A percentile compares a stretch with the other conserved stretches of the same genome.
phyloP scores from a whole-genome alignment of 1,284 basidiomycete genomes.

The Ustilago trichophora region DNA sequence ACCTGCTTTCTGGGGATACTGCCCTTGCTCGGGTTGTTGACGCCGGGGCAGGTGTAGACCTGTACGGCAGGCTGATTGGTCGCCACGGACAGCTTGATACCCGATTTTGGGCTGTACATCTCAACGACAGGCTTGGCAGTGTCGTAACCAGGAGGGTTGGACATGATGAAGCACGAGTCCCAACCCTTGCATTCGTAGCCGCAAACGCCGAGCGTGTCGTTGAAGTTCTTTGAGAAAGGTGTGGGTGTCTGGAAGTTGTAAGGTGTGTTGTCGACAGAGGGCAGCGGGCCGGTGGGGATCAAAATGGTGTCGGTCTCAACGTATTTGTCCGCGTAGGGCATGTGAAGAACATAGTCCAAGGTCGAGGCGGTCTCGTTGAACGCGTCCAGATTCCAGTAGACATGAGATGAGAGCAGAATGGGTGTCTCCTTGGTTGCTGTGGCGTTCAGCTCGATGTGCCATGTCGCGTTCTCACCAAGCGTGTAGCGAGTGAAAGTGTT shows the following conservation, averaged over 20 bases:
- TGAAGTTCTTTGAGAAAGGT: slow-evolving; percentile 47
- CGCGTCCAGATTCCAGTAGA: slow-evolving; percentile 62
- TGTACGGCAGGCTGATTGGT: slow-evolving; percentile 57
- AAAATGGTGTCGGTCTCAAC: slow-evolving; percentile 49
- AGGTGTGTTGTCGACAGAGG: slow-evolving; percentile 42
- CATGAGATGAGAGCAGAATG: slow-evolving; percentile 61
- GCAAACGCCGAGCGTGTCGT: slow-evolving; percentile 53
- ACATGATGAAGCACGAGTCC: slow-evolving; percentile 59
- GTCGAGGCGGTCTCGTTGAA: slow-evolving; percentile 43
- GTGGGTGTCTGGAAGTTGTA: slow-evolving; percentile 51
- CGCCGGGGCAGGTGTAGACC: slow-evolving; percentile 54
- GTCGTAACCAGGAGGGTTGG: slow-evolving; percentile 49
- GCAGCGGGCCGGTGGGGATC: slow-evolving; percentile 53
- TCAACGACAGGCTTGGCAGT: slow-evolving; percentile 41
- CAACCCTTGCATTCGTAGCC: slow-evolving; percentile 55
- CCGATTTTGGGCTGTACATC: slow-evolving; percentile 48
- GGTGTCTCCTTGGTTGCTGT: slow-evolving; percentile 49
- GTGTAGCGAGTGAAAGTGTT: slow-evolving; percentile 40
- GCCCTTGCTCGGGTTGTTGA: slow-evolving; percentile 46
- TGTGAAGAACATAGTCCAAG: slow-evolving; percentile 53
- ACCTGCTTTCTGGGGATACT: slow-evolving; percentile 53
- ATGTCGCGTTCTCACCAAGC: slow-evolving; percentile 35
- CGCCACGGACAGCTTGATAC: slow-evolving; percentile 52
- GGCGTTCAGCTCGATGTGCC: slow-evolving; percentile 52
- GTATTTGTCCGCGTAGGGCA: slow-evolving; percentile 57